Evolutionary conservation across 2,329 filamentous ascomycete genomes (phyloP), one percentile per base, ranked within the genome.

Genomic region (Westerdykella sp.): DNA sequence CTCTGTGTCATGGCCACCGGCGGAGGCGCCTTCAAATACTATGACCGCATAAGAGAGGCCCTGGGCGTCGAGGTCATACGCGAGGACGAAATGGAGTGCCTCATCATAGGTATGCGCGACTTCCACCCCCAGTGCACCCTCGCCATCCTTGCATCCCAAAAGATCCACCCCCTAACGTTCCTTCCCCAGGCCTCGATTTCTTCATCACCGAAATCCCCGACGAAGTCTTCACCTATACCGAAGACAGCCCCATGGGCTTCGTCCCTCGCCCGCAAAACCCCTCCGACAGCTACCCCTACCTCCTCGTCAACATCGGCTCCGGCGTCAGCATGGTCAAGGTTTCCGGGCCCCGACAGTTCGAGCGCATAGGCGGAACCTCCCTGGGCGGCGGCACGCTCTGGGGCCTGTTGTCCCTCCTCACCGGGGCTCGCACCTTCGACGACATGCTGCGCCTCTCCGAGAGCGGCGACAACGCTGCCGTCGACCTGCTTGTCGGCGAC

Each of bases 261-360:
- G 81, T 84, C 53, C 80, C 84, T 47, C 81, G 88, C 1, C 75
- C 76, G 36, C 74, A 81, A n/a, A 82, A 91, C 54, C 51, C 63
- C 1, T 63, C 63, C 41, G 88, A 95, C 46, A 35, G n/a, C 32
- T 97, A 98, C 65, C 93, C 93, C 2, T 98, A 98, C 64, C 81
- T 98, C 35, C 81, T 98, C 23, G 93, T 98, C 59, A 98, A 98
- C 69, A 98, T 98, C 55, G 93, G 93, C 37, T 96, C 90, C 6
- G 93, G 93, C 40, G 93, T 98, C 5, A 93, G 85, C 34, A 95
- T 98, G 79, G 84, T 98, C 68, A 97, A 97, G 65, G 93, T 98
- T 6, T 94, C 87, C 0, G 91, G 90, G 0, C 90, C 89, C 0
- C 80, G 85, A 42, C 79, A 88, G 51, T 96, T 85, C 66, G 78